Conservation (phyloP, 148 eudicot species). For the Arctostaphylos glauca region DNA sequence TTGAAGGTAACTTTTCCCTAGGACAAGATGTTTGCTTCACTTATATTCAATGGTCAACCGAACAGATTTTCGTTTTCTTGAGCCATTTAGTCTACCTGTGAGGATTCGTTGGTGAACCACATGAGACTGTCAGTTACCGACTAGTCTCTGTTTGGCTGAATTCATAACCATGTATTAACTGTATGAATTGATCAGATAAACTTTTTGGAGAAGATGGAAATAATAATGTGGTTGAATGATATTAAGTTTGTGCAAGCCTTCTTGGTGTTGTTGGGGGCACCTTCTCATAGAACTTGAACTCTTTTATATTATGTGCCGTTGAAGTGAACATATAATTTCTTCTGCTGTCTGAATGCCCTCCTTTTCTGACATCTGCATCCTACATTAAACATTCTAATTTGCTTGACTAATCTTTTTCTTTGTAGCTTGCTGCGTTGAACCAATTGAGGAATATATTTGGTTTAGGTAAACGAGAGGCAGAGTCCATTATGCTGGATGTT, state of each 20-base stretch:
- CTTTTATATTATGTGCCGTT: background rate
- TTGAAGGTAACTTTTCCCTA: background rate
- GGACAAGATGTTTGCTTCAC: background rate
- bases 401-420: constrained; percentile 15
- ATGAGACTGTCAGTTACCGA: background rate
- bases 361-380: background rate
- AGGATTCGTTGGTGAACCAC: background rate
- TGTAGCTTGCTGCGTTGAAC: constrained; percentile 76
- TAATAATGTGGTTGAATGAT: background rate
- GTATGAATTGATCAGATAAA: background rate
- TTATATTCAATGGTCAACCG: background rate
- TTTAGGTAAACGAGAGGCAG: constrained; percentile 88
- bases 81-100: background rate
- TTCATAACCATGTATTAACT: background rate
- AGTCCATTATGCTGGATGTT: constrained; percentile 63
- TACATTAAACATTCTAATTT: background rate
- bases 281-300: background rate
- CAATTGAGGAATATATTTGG: constrained; percentile 93
- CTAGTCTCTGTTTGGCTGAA: background rate
- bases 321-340: background rate
- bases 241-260: constrained; percentile 2
- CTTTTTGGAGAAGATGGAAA: background rate
- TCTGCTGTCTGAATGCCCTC: background rate
- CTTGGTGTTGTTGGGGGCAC: constrained; percentile 9
- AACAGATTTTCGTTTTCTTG: background rate